These are phyloP conservation scores for Bigelowiella natans DNA, from an alignment of 78 protist species.

Conservation along the genomic window DNA sequence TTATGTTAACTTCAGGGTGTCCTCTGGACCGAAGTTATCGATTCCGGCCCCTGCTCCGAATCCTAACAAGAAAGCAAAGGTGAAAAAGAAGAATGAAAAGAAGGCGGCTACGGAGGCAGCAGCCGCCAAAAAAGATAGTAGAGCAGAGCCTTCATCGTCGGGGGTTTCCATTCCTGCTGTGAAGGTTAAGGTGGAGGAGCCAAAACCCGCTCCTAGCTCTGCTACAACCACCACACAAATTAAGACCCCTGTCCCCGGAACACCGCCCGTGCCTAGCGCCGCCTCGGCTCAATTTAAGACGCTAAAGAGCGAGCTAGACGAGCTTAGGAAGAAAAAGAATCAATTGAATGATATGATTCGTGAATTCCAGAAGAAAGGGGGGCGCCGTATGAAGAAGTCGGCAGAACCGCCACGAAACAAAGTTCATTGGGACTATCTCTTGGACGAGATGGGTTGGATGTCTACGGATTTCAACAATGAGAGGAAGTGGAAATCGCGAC, in stretches of 20 bases:
- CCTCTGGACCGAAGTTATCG: not conserved
- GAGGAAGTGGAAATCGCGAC: not conserved
- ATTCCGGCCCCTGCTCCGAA: not conserved
- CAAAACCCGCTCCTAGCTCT: not conserved
- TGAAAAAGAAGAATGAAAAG: not conserved
- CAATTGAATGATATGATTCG: not conserved
- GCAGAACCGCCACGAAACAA: not conserved
- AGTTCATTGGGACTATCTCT: not conserved
- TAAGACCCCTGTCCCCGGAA: not conserved
- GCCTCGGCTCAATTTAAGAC: not conserved
- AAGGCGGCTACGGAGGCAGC: not conserved
- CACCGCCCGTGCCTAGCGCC: not conserved
- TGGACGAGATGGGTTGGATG: slow-evolving; percentile 1
- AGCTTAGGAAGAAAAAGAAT: not conserved
- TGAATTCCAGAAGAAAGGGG: not conserved
- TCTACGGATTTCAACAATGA: not conserved
- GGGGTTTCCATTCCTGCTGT: not conserved
- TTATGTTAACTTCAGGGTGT: not conserved
- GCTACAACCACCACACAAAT: not conserved
- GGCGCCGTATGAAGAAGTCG: not conserved
- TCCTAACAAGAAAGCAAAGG: not conserved
- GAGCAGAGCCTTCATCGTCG: not conserved
- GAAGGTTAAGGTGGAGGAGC: not conserved
- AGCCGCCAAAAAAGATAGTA: not conserved
- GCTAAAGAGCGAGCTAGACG: not conserved